Evolutionary conservation across 768 basidiomycete species (phyloP), one percentile per base, ranked within the genome.

Genomic region (Russula foetens): DNA sequence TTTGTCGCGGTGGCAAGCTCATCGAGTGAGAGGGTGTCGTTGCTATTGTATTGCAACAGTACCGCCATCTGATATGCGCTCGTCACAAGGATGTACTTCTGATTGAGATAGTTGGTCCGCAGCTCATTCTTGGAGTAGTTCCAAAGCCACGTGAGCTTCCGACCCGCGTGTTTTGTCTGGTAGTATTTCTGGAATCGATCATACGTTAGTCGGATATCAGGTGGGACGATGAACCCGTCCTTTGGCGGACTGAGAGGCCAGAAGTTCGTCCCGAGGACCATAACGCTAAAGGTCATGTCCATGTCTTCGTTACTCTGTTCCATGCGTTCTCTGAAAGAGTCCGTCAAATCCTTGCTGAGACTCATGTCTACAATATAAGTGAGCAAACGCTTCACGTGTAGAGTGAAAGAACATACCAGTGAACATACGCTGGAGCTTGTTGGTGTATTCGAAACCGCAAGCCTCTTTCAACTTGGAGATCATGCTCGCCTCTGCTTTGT

Each of bases 71-170:
- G 97, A 74, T 89, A 98, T 9, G 93, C 83, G 67, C 90, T 94
- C 33, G 92, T 92, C 86, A 94, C 90, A 70, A 98, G 76, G 67
- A 96, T 93, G 76, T 98, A 98, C 74, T 94, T 97, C 74, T 94
- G 92, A 69, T 86, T 87, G 56, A 92, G 79, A 74, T 97, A 93
- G 69, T 90, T 94, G 65, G 95, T 95, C 57, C 88, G 84, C 7
- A 99, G 81, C 71, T 99, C 97, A 75, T 95, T 95, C 77, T 96
- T 96, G 58, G 87, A 93, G 71, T 95, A 91, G 69, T 97, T 96
- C 97, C 97, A 99, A 11, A 98, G 76, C 96, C 96, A 99, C 0
- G 91, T 95, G 44, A 99, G 81, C 70, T 97, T 96, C 62, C 96
- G 88, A 15, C 94, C 96, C 2, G 88, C 90, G 72, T 96, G 92